Evolutionary conservation across 2,329 filamentous ascomycete genomes (phyloP).

Genomic region (Fusarium albosuccineum): DNA sequence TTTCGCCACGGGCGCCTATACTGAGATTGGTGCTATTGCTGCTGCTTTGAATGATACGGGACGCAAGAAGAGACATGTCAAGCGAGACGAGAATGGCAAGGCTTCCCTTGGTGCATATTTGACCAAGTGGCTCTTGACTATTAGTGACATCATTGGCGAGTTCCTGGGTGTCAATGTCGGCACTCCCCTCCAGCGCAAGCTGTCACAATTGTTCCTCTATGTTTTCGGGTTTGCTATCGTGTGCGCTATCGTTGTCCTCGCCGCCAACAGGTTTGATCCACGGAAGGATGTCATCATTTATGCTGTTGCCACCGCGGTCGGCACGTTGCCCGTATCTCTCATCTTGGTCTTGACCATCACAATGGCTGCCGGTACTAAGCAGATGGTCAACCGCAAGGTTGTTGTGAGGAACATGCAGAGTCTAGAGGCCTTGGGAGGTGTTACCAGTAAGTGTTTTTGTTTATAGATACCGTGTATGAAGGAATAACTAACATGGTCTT

Average conservation of each 20-base stretch:
- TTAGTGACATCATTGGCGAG: slow-evolving; percentile 43
- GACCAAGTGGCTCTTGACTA: slow-evolving; percentile 52
- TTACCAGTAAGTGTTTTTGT: slow-evolving; percentile 55
- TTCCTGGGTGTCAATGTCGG: slow-evolving; percentile 67
- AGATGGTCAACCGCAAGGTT: slow-evolving; percentile 63
- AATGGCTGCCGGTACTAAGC: slow-evolving; percentile 64
- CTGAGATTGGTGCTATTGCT: slow-evolving; percentile 73
- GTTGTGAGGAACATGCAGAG: slow-evolving; percentile 60
- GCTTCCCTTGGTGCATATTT: slow-evolving; percentile 48
- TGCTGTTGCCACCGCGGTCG: slow-evolving; percentile 57
- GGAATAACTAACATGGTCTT: not conserved
- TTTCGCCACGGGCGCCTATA: slow-evolving; percentile 72
- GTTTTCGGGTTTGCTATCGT: slow-evolving; percentile 53
- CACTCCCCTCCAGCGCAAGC: slow-evolving; percentile 76
- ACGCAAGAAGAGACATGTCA: slow-evolving; percentile 49
- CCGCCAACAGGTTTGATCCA: slow-evolving; percentile 46
- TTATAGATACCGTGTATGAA: slow-evolving; percentile 5
- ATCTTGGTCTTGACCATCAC: slow-evolving; percentile 70
- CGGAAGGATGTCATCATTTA: slow-evolving; percentile 55
- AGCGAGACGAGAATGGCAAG: slow-evolving; percentile 60
- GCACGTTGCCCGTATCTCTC: slow-evolving; percentile 61
- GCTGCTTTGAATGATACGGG: slow-evolving; percentile 56
- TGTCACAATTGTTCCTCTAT: slow-evolving; percentile 75
- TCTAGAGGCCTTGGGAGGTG: slow-evolving; percentile 61
- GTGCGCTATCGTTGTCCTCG: slow-evolving; percentile 39